Percentiles rank a stretch among this genome's conserved stretches.
phyloP scores from a whole-genome alignment of 306 rosid species.

The Quillaja saponaria region DNA sequence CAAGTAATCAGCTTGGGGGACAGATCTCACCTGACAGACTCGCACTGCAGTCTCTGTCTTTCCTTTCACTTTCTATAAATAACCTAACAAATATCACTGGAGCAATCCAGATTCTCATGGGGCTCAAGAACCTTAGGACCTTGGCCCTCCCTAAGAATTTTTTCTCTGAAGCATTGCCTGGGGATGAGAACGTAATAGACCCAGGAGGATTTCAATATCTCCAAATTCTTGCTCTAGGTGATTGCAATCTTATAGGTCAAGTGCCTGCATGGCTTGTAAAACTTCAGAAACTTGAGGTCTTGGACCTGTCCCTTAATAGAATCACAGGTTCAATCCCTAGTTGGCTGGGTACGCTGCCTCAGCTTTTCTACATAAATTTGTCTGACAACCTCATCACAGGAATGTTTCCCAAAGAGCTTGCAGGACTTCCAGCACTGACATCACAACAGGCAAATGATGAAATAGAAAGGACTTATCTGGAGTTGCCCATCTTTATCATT shows the following conservation, averaged over 20 bases:
- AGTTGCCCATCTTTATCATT: slow-evolving; percentile 78
- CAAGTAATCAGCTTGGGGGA: slow-evolving; percentile 63
- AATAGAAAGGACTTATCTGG: slow-evolving; percentile 55
- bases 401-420: slow-evolving; percentile 57
- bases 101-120: slow-evolving; percentile 59
- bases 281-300: slow-evolving; percentile 59
- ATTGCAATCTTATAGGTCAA: slow-evolving; percentile 62
- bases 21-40: slow-evolving; percentile 60
- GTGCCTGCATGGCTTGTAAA: slow-evolving; percentile 75
- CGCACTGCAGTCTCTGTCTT: slow-evolving; percentile 60
- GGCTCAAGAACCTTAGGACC: slow-evolving; percentile 68
- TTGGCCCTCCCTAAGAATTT: slow-evolving; percentile 61
- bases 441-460: slow-evolving; percentile 47
- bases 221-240: slow-evolving; percentile 79
- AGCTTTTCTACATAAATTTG: slow-evolving; percentile 82
- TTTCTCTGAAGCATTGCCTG: slow-evolving; percentile 52
- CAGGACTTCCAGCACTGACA: slow-evolving; percentile 55
- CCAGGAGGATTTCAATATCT: slow-evolving; percentile 61
- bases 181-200: slow-evolving; percentile 47
- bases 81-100: slow-evolving; percentile 55
- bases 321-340: slow-evolving; percentile 68
- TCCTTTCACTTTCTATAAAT: slow-evolving; percentile 73
- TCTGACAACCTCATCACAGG: slow-evolving; percentile 60
- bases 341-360: slow-evolving; percentile 66
- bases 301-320: slow-evolving; percentile 72